phyloP scores from a whole-genome alignment of 2,329 filamentous ascomycete species.

The Pyrenochaeta sp. region DNA sequence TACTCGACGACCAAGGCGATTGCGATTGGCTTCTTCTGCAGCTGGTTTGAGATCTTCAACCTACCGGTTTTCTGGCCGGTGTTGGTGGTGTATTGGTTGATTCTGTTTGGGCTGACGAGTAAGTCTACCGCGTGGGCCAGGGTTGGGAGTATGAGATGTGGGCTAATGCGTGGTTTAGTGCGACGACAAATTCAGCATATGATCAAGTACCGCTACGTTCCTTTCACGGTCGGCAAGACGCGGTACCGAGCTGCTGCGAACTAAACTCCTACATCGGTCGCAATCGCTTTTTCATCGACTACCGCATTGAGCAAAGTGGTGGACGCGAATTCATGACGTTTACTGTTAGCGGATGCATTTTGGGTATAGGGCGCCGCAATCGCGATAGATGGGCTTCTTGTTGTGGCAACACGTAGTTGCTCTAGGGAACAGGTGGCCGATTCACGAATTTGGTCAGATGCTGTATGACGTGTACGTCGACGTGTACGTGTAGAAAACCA shows the following conservation, averaged over 20 bases:
- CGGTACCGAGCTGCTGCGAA: conserved; percentile 43
- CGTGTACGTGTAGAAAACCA: conserved; percentile 26
- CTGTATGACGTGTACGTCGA: conserved; percentile 15
- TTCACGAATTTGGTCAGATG: conserved; percentile 13
- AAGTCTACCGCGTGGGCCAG: conserved; percentile 53
- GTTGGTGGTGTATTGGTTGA: conserved; percentile 97
- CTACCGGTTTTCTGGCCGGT: conserved; percentile 99
- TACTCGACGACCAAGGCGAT: conserved; percentile 92
- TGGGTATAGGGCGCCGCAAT: conserved; percentile 27
- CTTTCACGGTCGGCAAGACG: conserved; percentile 87
- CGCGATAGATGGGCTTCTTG: conserved; percentile 31
- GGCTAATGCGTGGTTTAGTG: conserved; percentile 65
- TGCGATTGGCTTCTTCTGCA: conserved; percentile 82
- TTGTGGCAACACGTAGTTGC: conserved; percentile 24
- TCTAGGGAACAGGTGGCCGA: conserved; percentile 8
- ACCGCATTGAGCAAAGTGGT: not conserved
- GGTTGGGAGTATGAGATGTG: not conserved
- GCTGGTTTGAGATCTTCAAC: conserved; percentile 94
- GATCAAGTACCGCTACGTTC: conserved; percentile 99
- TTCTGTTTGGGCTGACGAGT: conserved; percentile 96
- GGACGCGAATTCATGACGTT: not conserved
- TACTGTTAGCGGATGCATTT: conserved; percentile 20
- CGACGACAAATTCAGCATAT: conserved; percentile 99
- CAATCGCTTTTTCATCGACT: conserved; percentile 6
- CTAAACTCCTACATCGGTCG: conserved; percentile 19